A percentile compares a stretch with the other conserved stretches of the same genome.
Conservation (phyloP, 2,329 filamentous ascomycete genomes). For the Ophiostoma himal-ulmi region DNA sequence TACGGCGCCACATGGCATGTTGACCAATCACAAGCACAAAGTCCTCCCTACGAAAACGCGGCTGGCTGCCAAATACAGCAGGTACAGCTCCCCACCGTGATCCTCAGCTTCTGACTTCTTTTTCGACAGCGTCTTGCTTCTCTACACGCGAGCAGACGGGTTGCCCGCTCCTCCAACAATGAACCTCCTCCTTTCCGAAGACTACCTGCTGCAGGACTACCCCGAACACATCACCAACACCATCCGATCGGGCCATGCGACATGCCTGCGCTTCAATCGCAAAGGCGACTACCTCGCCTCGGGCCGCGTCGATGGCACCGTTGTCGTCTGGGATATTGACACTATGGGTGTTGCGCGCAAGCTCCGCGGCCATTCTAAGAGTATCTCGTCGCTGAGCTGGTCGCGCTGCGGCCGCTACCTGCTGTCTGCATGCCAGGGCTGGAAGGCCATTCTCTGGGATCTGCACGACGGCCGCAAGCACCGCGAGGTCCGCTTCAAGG, state of each 20-base stretch:
- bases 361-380: conserved; percentile 83
- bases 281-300: conserved; percentile 92
- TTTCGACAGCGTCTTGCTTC: background rate
- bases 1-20: background rate
- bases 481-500: conserved; percentile 83
- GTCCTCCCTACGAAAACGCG: background rate
- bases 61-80: background rate
- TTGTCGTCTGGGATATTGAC: conserved; percentile 95
- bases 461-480: conserved; percentile 63
- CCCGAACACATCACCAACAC: conserved; percentile 85
- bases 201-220: conserved; percentile 69
- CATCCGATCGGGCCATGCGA: conserved; percentile 65
- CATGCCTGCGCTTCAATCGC: conserved; percentile 78
- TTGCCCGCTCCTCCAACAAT: conserved; percentile 33
- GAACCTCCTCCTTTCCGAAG: conserved; percentile 57
- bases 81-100: background rate
- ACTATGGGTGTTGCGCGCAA: conserved; percentile 96
- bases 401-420: conserved; percentile 86
- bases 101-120: background rate
- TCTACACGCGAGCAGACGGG: background rate
- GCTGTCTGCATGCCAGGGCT: conserved; percentile 88
- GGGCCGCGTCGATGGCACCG: conserved; percentile 86
- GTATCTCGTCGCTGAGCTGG: conserved; percentile 94
- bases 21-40: background rate
- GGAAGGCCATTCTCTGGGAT: conserved; percentile 96